A percentile compares a stretch with the other conserved stretches of the same genome.
Conservation (phyloP, 306 rosid species). For the Gleditsia sinensis region DNA sequence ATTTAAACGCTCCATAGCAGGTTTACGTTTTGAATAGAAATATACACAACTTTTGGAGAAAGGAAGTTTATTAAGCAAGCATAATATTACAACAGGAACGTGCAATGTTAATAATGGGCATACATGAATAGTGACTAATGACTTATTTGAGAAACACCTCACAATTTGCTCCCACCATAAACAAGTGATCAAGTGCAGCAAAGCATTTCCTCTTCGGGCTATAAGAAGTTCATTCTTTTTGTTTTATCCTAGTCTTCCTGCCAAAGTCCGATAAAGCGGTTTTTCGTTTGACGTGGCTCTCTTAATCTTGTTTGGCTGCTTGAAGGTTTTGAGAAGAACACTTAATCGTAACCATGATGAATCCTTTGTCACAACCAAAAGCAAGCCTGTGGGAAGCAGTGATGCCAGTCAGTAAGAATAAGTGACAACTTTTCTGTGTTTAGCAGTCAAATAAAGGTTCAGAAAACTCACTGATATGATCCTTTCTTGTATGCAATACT, state of each 20-base stretch:
- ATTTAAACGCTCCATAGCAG: too few relatives aligned
- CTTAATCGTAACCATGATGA: conserved; percentile 31
- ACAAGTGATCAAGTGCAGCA: not conserved
- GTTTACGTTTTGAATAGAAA: too few relatives aligned
- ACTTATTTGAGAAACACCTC: not conserved
- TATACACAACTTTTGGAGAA: not conserved
- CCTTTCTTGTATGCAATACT: conserved; percentile 53
- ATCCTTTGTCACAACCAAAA: conserved; percentile 66
- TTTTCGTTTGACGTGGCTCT: not conserved
- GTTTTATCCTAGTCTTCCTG: not conserved
- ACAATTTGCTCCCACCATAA: not conserved
- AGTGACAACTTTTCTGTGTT: not conserved
- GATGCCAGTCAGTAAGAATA: not conserved
- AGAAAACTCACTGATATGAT: conserved; percentile 43
- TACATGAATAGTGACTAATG: not conserved
- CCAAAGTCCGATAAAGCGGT: not conserved
- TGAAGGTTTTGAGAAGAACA: conserved; percentile 3
- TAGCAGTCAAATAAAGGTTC: not conserved
- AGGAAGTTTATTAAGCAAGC: not conserved
- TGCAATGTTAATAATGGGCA: not conserved
- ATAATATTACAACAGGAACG: not conserved
- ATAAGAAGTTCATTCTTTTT: not conserved
- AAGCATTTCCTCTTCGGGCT: not conserved
- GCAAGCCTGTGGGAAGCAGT: conserved; percentile 44
- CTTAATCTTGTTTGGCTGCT: conserved; percentile 15